A percentile compares a stretch with the other conserved stretches of the same genome.
These are phyloP conservation scores for Venturia oleaginea DNA, from an alignment of 2,329 filamentous ascomycete genomes.

Conservation along the genomic window DNA sequence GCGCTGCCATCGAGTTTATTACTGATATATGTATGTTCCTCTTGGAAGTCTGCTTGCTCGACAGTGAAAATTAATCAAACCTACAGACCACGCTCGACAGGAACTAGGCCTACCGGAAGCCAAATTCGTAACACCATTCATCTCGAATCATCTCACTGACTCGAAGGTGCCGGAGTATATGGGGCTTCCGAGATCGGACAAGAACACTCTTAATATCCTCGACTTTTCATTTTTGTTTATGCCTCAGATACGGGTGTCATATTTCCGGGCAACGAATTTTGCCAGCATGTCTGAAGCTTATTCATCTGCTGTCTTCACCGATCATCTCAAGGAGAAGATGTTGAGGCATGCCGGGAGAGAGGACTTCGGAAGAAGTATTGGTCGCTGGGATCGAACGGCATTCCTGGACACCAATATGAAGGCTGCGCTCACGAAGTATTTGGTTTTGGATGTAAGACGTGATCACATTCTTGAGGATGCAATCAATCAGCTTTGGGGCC, in stretches of 20 bases:
- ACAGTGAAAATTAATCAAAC: background rate
- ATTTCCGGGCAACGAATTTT: slow-evolving; percentile 84
- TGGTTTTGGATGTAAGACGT: slow-evolving; percentile 37
- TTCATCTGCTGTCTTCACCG: slow-evolving; percentile 37
- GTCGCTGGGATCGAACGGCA: slow-evolving; percentile 2
- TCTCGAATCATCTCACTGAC: slow-evolving; percentile 5
- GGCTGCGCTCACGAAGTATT: slow-evolving; percentile 29
- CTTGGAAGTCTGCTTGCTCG: no score
- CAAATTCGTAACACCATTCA: background rate
- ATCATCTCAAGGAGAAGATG: slow-evolving; percentile 19
- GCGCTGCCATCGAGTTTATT: slow-evolving; percentile 68
- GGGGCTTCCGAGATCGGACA: slow-evolving; percentile 31
- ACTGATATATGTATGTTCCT: slow-evolving; percentile 58
- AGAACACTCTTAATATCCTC: slow-evolving; percentile 62
- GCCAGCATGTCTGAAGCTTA: slow-evolving; percentile 74
- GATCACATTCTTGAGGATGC: slow-evolving; percentile 33
- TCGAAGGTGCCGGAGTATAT: slow-evolving; percentile 3
- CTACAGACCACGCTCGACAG: background rate
- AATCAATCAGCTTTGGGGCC: slow-evolving; percentile 82
- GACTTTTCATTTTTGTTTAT: slow-evolving; percentile 76
- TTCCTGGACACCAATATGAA: slow-evolving; percentile 21
- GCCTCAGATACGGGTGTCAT: slow-evolving; percentile 49
- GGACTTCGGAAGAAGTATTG: background rate
- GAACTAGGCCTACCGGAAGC: slow-evolving; percentile 1
- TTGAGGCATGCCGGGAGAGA: background rate